These are phyloP conservation scores for Boletus sp. DNA, from an alignment of 1,284 basidiomycete genomes.

Conservation along the genomic window DNA sequence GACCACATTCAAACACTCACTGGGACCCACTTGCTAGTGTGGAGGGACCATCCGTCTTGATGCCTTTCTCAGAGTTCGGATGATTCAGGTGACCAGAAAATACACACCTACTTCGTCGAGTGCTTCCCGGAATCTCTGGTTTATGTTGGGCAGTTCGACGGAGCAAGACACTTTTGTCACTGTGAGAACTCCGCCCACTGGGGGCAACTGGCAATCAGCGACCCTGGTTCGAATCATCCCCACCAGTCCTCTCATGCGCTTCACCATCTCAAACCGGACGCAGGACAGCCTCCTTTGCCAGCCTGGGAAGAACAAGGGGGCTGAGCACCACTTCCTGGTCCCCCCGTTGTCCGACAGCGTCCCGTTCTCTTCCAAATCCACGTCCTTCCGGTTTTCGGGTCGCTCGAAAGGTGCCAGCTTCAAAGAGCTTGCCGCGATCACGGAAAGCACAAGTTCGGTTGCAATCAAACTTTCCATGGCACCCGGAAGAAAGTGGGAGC, in stretches of 20 bases:
- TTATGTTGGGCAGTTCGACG: no score
- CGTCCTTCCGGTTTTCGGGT: slow-evolving; percentile 17
- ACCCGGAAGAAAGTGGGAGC: slow-evolving; percentile 42
- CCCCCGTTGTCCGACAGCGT: slow-evolving; percentile 26
- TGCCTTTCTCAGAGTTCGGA: not conserved
- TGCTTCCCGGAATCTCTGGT: no score
- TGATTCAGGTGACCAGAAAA: not conserved
- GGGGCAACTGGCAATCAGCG: not conserved
- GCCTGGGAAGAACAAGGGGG: slow-evolving; percentile 6
- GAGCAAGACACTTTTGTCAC: not conserved
- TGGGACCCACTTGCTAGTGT: no score
- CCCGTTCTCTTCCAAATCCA: slow-evolving; percentile 18
- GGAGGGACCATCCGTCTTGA: no score
- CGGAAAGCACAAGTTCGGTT: slow-evolving; percentile 21
- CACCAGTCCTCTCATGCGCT: slow-evolving; percentile 33
- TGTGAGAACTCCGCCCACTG: not conserved
- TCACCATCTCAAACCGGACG: slow-evolving; percentile 48
- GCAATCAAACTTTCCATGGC: slow-evolving; percentile 23
- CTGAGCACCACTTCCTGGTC: slow-evolving; percentile 21
- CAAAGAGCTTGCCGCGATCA: slow-evolving; percentile 15
- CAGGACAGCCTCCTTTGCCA: slow-evolving; percentile 33
- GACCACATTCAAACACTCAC: no score
- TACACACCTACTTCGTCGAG: no score
- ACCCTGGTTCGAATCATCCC: no score
- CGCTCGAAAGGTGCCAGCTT: slow-evolving; percentile 4